These are phyloP conservation scores for Yamadazyma taylorii DNA, from an alignment of 1,139 yeast species.

Conservation along the genomic window DNA sequence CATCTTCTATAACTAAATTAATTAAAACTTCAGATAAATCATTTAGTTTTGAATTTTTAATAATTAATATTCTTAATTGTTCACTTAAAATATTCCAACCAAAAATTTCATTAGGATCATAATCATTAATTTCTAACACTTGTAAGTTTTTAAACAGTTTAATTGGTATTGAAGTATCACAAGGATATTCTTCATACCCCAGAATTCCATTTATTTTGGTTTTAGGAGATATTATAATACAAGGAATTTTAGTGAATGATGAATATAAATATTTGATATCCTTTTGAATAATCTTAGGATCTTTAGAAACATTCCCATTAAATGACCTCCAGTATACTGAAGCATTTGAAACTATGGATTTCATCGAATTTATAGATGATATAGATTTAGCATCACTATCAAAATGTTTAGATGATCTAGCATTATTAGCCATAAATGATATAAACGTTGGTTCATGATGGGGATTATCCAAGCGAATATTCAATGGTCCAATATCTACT, in stretches of 20 bases:
- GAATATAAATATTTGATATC: constrained; percentile 61
- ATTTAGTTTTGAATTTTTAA: constrained; percentile 49
- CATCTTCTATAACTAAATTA: constrained; percentile 57
- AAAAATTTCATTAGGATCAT: constrained; percentile 63
- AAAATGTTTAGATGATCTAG: constrained; percentile 42
- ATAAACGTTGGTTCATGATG: constrained; percentile 58
- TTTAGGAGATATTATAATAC: constrained; percentile 59
- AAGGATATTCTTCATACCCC: constrained; percentile 70
- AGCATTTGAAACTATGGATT: constrained; percentile 51
- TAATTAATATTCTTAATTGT: constrained; percentile 53
- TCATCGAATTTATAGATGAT: constrained; percentile 62
- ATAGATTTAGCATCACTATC: constrained; percentile 62
- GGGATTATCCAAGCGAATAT: constrained; percentile 57
- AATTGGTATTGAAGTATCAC: constrained; percentile 68
- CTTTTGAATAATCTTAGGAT: constrained; percentile 43
- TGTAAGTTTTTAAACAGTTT: constrained; percentile 60
- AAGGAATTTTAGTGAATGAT: constrained; percentile 67
- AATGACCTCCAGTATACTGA: constrained; percentile 45
- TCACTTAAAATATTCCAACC: constrained; percentile 66
- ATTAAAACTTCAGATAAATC: constrained; percentile 53
- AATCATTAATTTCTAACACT: constrained; percentile 57
- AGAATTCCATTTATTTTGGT: constrained; percentile 54
- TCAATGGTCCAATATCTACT: constrained; percentile 63
- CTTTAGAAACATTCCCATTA: constrained; percentile 30
- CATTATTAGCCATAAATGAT: constrained; percentile 51